These are phyloP conservation scores for Cryoendolithus antarcticus DNA, from an alignment of 2,329 filamentous ascomycete species.

Conservation along the genomic window DNA sequence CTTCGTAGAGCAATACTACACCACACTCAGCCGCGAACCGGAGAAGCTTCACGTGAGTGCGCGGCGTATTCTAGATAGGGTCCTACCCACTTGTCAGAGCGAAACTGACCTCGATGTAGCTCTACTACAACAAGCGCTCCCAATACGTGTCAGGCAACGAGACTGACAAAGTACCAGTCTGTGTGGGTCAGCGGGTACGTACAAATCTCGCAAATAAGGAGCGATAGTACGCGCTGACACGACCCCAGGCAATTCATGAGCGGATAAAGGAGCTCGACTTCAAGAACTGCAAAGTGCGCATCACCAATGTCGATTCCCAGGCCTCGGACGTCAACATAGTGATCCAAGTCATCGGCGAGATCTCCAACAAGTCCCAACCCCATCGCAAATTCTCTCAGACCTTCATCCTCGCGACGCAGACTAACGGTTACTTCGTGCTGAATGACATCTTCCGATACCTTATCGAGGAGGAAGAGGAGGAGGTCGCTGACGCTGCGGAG, in stretches of 20 bases:
- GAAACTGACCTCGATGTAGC: slow-evolving; percentile 26
- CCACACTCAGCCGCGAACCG: slow-evolving; percentile 83
- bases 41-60: slow-evolving; percentile 67
- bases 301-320: slow-evolving; percentile 95
- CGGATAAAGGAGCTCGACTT: slow-evolving; percentile 88
- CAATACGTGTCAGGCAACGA: slow-evolving; percentile 90
- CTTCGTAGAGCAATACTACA: slow-evolving; percentile 99
- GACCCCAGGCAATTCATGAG: slow-evolving; percentile 69
- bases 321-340: slow-evolving; percentile 86
- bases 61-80: background rate
- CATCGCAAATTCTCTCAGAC: slow-evolving; percentile 97
- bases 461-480: slow-evolving; percentile 65
- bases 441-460: slow-evolving; percentile 98
- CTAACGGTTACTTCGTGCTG: slow-evolving; percentile 92
- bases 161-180: slow-evolving; percentile 75
- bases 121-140: slow-evolving; percentile 94
- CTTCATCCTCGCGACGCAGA: slow-evolving; percentile 91
- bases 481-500: slow-evolving; percentile 32
- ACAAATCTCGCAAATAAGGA: background rate
- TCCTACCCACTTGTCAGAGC: no score
- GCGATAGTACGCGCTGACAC: background rate
- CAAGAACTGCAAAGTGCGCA: slow-evolving; percentile 95
- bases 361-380: slow-evolving; percentile 82
- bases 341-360: slow-evolving; percentile 95
- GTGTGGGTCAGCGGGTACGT: slow-evolving; percentile 74